Base-by-base conservation (phyloP, 257 asterid genomes). In the Solanum ossicruentum region DNA sequence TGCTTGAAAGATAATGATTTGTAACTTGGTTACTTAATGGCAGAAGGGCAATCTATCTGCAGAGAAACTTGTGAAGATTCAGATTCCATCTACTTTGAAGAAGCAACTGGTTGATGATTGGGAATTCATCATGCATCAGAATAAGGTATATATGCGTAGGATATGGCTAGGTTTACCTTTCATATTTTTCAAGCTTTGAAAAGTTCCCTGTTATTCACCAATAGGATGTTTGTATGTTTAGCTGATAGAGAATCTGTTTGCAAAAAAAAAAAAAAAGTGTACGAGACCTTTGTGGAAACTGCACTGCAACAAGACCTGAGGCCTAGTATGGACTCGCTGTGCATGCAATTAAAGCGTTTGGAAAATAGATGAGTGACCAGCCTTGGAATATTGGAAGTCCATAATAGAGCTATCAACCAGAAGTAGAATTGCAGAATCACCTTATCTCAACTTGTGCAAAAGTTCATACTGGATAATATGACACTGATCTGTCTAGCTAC, bases 31-130 rank as follows among this genome's bases (percentile, higher is more conserved):
- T 15, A 9, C 83, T 72, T 86, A 63, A 83, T 83, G 83, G 36
- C 86, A 92, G 93, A 89, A 89, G 86, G 95, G 87, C 80, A 90
- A 78, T 85, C 87, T 88, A 11, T 84, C 93, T 15, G 85, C 92
- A 75, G 97, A 94, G 83, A 95, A 93, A 81, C 89, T 89, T 58
- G 49, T 94, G 85, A 91, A 92, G 92, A 91, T 95, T 85, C 95
- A 90, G 86, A 90, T 95, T 83, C 96, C 99, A 39, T 85, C 91
- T 32, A 89, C 88, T 87, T 86, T 97, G 89, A 97, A 91, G 93
- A 95, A 94, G 88, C 96, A 90, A 83, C 89, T 97, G 45, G 92
- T 94, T 83, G 91, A 92, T 84, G 99, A 97, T 87, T 94, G 96
- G 97, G 97, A 97, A 88, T 92, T 73, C 49, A 77, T 97, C 85